These are phyloP conservation scores for Chrysanthemum lavandulifolium DNA, from an alignment of 129 eudicot genomes.

Conservation along the genomic window DNA sequence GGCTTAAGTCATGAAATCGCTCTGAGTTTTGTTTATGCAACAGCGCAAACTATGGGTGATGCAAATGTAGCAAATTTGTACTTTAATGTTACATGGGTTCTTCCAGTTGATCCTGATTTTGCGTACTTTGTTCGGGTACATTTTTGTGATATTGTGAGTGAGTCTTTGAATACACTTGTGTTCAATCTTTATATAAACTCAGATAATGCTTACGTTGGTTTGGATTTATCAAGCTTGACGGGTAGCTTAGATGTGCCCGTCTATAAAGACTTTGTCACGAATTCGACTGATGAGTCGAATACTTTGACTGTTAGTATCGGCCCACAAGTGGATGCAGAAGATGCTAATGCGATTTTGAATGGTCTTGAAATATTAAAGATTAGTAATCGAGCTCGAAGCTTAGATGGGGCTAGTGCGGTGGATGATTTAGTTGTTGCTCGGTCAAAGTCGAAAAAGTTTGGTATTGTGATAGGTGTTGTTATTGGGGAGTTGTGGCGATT, in stretches of 20 bases:
- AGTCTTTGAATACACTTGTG: constrained; percentile 52
- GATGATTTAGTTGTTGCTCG: constrained; percentile 41
- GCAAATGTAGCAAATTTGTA: constrained; percentile 58
- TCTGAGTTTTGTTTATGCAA: constrained; percentile 86
- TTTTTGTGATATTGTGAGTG: constrained; percentile 86
- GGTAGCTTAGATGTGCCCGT: constrained; percentile 66
- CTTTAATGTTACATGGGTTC: constrained; percentile 93
- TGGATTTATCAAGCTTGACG: constrained; percentile 64
- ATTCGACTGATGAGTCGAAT: constrained; percentile 45
- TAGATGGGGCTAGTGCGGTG: constrained; percentile 62
- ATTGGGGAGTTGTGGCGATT: constrained; percentile 52
- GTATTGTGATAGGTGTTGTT: constrained; percentile 49
- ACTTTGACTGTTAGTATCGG: constrained; percentile 83
- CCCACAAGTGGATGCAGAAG: constrained; percentile 59
- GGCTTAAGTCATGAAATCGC: constrained; percentile 60
- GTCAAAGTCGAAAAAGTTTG: constrained; percentile 39
- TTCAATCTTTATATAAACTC: constrained; percentile 77
- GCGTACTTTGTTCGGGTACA: constrained; percentile 75
- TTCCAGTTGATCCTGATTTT: constrained; percentile 78
- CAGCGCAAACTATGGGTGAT: constrained; percentile 86
- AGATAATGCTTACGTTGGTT: constrained; percentile 49
- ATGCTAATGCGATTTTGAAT: constrained; percentile 59
- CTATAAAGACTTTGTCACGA: constrained; percentile 73
- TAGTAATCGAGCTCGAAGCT: constrained; percentile 82
- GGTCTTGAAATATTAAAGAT: constrained; percentile 91